These are phyloP conservation scores for Lipomyces spencermartinsiae DNA, from an alignment of 805 yeast genomes.

Conservation along the genomic window DNA sequence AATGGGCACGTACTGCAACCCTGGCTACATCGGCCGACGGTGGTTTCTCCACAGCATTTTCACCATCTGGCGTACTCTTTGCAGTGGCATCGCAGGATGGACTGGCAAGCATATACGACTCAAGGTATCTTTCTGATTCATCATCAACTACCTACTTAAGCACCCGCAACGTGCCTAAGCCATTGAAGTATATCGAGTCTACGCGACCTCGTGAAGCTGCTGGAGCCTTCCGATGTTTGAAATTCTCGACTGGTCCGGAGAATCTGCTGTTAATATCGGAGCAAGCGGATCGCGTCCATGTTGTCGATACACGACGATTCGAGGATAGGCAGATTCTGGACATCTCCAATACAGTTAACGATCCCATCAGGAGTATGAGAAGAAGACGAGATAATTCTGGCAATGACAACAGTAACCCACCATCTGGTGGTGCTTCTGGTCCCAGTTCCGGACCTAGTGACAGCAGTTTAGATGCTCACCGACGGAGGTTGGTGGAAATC, in stretches of 20 bases:
- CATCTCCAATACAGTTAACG: constrained; percentile 36
- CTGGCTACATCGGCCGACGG: constrained; percentile 69
- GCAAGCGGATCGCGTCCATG: constrained; percentile 85
- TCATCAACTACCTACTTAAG: constrained; percentile 48
- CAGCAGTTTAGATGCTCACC: not conserved
- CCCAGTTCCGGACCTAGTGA: constrained; percentile 4
- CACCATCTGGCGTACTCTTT: constrained; percentile 74
- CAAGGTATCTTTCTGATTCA: constrained; percentile 64
- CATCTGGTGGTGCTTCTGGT: constrained; percentile 1
- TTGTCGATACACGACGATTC: constrained; percentile 77
- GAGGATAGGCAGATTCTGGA: constrained; percentile 74
- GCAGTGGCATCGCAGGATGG: constrained; percentile 90
- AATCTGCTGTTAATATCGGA: constrained; percentile 80
- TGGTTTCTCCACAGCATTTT: constrained; percentile 83
- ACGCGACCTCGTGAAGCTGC: constrained; percentile 52
- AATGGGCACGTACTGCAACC: constrained; percentile 48
- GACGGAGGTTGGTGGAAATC: constrained; percentile 3
- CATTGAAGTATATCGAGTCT: constrained; percentile 49
- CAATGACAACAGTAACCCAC: not conserved
- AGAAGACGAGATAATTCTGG: not conserved
- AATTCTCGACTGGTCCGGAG: constrained; percentile 69
- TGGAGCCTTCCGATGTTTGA: constrained; percentile 73
- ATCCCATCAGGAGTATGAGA: not conserved
- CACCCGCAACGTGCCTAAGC: constrained; percentile 23
- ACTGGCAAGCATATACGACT: constrained; percentile 73